Conservation (phyloP, 768 basidiomycete genomes). For the Calocera viscosa region DNA sequence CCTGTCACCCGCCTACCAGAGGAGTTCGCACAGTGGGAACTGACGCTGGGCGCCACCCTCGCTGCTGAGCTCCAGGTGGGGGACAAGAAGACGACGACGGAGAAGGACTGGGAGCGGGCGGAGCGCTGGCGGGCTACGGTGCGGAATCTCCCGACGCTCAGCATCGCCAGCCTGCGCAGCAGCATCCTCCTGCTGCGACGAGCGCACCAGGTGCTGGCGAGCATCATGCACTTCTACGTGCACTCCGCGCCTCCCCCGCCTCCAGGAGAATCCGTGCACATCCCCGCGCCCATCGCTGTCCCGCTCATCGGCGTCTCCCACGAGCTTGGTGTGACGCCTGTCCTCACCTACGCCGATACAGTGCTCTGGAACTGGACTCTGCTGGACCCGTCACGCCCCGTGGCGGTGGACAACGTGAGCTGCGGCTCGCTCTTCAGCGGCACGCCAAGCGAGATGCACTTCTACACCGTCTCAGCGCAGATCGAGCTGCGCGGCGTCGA, state of each 20-base stretch:
- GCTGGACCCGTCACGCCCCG: constrained; percentile 13
- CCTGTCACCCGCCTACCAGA: constrained; percentile 51
- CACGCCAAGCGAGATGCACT: constrained; percentile 68
- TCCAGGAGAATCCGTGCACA: constrained; percentile 33
- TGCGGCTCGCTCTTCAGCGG: constrained; percentile 62
- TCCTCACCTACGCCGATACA: constrained; percentile 82
- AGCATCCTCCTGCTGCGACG: constrained; percentile 59
- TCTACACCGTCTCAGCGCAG: constrained; percentile 73
- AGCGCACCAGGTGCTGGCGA: constrained; percentile 80
- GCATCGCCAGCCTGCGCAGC: constrained; percentile 38
- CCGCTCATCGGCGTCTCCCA: constrained; percentile 62
- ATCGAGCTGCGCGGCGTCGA: constrained; percentile 79
- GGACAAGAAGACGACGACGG: constrained; percentile 41
- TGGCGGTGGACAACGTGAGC: constrained; percentile 40
- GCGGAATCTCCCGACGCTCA: constrained; percentile 54
- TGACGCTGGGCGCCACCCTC: constrained; percentile 40
- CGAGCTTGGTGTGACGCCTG: constrained; percentile 67
- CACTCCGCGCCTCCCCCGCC: constrained; percentile 33
- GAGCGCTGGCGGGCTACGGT: constrained; percentile 57
- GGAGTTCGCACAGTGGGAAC: constrained; percentile 65
- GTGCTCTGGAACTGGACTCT: constrained; percentile 64
- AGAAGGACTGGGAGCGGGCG: constrained; percentile 37
- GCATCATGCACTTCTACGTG: constrained; percentile 79
- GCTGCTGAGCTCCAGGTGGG: constrained; percentile 44
- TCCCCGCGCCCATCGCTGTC: constrained; percentile 58